Evolutionary conservation across 352 stramenopile species (phyloP), one percentile per base, ranked within the genome.

Genomic region (Pythium monospermum): DNA sequence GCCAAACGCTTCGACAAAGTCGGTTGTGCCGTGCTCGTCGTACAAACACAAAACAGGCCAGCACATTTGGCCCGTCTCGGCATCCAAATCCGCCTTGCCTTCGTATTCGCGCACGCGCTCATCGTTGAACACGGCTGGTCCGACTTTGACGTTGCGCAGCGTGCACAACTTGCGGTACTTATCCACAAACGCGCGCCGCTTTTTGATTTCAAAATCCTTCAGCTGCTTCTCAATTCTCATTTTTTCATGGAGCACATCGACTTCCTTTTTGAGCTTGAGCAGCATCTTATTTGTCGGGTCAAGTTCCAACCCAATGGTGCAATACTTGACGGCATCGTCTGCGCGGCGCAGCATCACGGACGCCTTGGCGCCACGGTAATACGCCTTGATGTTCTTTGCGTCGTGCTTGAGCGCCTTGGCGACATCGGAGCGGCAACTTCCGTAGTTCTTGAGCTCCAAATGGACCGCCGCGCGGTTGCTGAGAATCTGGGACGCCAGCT

Each of bases 31-130:
- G 59, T 92, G 71, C 60, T 94, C 76, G 43, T 92, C 76, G 54
- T 94, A 94, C 3, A 94, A 64, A 38, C 93, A 92, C 26, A 94
- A 66, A 45, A 86, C 72, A 6, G 84, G 84, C 84, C 84, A 94
- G 51, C 69, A 70, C 70, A 93, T 87, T 28, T 59, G 62, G 26
- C 80, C 73, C 0, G 55, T 71, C 33, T 87, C 69, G 0, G 67
- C 41, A 45, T 91, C 80, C 42, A 93, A 37, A 43, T 88, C 73
- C 15, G 83, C 77, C 57, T 89, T 92, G 59, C 78, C 82, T 58
- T 92, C 70, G 62, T 87, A 94, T 45, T 92, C 77, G 27, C 69
- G 71, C 43, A 93, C 76, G 25, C 84, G 82, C 54, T 87, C 76
- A 54, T 94, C 84, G 28, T 87, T 67, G 41, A 94, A 76, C 19